These are phyloP conservation scores for Alternaria arborescens DNA, from an alignment of 2,329 filamentous ascomycete genomes.

Conservation along the genomic window DNA sequence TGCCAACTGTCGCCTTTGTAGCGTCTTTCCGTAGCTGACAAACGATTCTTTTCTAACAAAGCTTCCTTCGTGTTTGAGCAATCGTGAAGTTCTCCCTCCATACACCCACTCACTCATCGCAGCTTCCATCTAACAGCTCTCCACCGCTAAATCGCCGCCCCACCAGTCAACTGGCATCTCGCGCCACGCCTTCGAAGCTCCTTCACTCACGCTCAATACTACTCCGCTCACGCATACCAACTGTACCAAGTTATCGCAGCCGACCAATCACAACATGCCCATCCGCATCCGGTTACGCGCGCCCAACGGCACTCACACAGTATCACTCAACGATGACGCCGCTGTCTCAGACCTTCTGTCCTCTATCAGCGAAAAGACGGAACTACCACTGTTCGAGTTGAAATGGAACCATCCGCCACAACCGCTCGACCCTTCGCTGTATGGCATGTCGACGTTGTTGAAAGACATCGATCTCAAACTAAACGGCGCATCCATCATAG, in stretches of 20 bases:
- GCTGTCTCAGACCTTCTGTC: slow-evolving; percentile 69
- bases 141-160: slow-evolving; percentile 16
- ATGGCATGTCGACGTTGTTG: slow-evolving; percentile 60
- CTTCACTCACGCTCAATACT: slow-evolving; percentile 1
- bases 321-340: slow-evolving; percentile 74
- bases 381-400: slow-evolving; percentile 72
- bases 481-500: slow-evolving; percentile 74
- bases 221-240: background rate
- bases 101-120: slow-evolving; percentile 12
- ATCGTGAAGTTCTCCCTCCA: slow-evolving; percentile 4
- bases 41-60: slow-evolving; percentile 9
- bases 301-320: slow-evolving; percentile 74
- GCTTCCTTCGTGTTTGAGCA: background rate
- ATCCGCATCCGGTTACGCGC: slow-evolving; percentile 82
- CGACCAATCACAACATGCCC: slow-evolving; percentile 36
- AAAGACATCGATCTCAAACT: slow-evolving; percentile 68
- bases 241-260: background rate
- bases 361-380: slow-evolving; percentile 70
- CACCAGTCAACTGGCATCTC: slow-evolving; percentile 11
- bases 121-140: slow-evolving; percentile 12
- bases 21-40: slow-evolving; percentile 20
- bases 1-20: slow-evolving; percentile 14
- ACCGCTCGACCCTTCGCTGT: slow-evolving; percentile 67
- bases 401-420: slow-evolving; percentile 88
- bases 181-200: slow-evolving; percentile 9